Conservation (phyloP, 768 basidiomycete genomes). For the Rhizopogon vulgaris region DNA sequence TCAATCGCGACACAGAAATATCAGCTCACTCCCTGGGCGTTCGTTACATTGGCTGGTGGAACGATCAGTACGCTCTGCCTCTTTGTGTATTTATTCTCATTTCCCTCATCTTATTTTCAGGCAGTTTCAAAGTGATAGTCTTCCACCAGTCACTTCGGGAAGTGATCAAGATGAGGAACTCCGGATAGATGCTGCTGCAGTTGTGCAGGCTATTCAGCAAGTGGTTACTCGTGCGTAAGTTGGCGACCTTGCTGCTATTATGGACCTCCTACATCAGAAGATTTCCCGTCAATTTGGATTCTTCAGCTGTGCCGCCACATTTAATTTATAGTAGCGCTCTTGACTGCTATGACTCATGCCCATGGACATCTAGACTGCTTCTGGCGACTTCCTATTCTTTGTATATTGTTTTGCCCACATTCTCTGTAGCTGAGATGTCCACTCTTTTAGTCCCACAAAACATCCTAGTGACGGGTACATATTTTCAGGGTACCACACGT, state of each 20-base stretch:
- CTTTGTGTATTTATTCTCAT: neutral
- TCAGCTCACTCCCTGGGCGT: conserved; percentile 49
- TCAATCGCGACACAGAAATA: conserved; percentile 56
- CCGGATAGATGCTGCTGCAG: conserved; percentile 33
- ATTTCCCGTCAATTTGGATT: neutral
- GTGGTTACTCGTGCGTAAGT: neutral
- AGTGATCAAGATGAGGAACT: conserved; percentile 19
- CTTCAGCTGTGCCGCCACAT: neutral
- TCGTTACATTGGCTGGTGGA: conserved; percentile 56
- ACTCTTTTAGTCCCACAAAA: neutral
- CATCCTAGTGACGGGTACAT: no score
- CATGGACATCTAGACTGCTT: neutral
- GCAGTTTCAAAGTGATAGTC: conserved; percentile 25
- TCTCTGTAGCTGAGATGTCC: no score
- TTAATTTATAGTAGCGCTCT: neutral
- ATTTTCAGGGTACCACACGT: neutral
- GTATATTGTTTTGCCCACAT: no score
- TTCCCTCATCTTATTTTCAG: conserved; percentile 19
- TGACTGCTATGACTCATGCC: neutral
- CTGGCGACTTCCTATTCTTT: no score
- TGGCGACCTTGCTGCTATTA: neutral
- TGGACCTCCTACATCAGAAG: neutral
- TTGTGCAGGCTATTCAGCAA: conserved; percentile 32
- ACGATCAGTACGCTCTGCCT: conserved; percentile 23
- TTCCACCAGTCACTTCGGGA: conserved; percentile 29